These are phyloP conservation scores for Myrica gale DNA, from an alignment of 306 rosid genomes.

Conservation along the genomic window DNA sequence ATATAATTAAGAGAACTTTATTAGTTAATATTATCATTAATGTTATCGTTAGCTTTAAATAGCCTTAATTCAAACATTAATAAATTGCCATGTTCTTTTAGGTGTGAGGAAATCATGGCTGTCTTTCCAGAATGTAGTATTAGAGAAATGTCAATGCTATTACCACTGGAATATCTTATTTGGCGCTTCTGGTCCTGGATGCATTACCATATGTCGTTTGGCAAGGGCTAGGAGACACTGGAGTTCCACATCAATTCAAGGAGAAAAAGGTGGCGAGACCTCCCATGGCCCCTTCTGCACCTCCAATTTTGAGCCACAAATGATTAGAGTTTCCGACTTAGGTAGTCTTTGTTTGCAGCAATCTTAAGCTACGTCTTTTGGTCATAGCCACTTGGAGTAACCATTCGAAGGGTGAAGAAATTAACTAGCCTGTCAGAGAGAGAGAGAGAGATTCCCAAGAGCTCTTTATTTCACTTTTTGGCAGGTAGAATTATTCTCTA, in stretches of 20 bases:
- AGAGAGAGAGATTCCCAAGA: conserved; percentile 13
- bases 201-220: conserved; percentile 51
- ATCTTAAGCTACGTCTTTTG: conserved; percentile 35
- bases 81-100: conserved; percentile 6
- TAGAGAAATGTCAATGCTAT: conserved; percentile 38
- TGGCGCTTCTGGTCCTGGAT: conserved; percentile 29
- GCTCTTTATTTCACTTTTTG: conserved; percentile 23
- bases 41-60: conserved; percentile 29
- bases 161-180: conserved; percentile 39
- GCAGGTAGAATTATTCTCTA: conserved; percentile 19
- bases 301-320: conserved; percentile 26
- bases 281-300: background rate
- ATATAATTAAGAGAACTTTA: conserved; percentile 30
- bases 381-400: conserved; percentile 28
- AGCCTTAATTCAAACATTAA: conserved; percentile 33
- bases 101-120: conserved; percentile 50
- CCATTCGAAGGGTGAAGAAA: conserved; percentile 4
- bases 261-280: background rate
- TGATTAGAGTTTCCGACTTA: conserved; percentile 17
- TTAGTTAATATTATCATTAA: conserved; percentile 52
- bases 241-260: conserved; percentile 15
- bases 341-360: conserved; percentile 32
- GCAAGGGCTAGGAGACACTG: conserved; percentile 49
- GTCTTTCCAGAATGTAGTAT: conserved; percentile 38
- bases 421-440: background rate